Evolutionary conservation across 2,329 filamentous ascomycete genomes (phyloP).

Genomic region (Penicillium verrucosum): DNA sequence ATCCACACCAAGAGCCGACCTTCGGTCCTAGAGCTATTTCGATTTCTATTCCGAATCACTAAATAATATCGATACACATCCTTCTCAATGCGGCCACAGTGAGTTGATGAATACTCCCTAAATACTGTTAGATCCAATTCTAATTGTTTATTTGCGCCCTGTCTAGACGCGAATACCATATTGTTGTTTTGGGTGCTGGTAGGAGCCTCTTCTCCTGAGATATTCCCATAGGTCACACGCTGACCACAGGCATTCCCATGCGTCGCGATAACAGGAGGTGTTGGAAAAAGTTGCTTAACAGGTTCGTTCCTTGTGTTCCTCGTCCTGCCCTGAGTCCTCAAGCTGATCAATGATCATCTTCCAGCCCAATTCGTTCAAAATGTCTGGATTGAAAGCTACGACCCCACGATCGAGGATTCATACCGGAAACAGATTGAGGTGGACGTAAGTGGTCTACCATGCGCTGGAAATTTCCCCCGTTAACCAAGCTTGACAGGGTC

Average conservation of each 20-base stretch:
- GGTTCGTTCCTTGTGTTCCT: conserved; percentile 51
- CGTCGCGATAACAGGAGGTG: conserved; percentile 61
- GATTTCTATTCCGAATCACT: not conserved
- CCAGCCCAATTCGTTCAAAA: conserved; percentile 89
- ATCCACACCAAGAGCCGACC: not conserved
- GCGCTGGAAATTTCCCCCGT: conserved; percentile 16
- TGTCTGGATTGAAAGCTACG: conserved; percentile 89
- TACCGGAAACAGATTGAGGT: conserved; percentile 86
- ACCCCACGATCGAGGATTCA: conserved; percentile 84
- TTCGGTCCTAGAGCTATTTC: not conserved
- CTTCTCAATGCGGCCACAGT: conserved; percentile 38
- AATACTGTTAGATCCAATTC: conserved; percentile 8
- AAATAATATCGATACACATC: not conserved
- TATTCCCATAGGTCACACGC: conserved; percentile 6
- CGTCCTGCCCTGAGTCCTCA: not conserved
- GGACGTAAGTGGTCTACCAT: conserved; percentile 62
- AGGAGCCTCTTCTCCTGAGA: conserved; percentile 22
- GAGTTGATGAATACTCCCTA: conserved; percentile 18
- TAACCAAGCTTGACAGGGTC: conserved; percentile 57
- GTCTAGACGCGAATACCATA: conserved; percentile 70
- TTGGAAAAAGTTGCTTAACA: conserved; percentile 89
- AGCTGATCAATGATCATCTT: conserved; percentile 14
- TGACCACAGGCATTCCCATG: conserved; percentile 18
- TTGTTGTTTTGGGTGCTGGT: conserved; percentile 79
- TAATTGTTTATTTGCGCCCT: conserved; percentile 17